phyloP scores from a whole-genome alignment of 148 eudicot genomes.

The Euryodendron excelsum region DNA sequence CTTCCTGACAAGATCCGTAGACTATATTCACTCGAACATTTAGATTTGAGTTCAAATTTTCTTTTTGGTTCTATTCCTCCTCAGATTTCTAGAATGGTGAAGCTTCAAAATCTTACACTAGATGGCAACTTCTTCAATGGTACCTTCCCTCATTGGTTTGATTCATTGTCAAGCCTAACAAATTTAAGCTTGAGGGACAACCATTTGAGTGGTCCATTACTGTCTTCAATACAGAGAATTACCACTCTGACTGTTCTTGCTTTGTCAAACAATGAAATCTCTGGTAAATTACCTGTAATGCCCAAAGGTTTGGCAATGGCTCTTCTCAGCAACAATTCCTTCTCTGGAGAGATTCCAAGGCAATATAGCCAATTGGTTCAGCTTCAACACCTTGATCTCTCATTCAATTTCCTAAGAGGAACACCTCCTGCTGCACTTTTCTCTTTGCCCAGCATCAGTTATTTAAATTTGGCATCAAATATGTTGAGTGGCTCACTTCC shows the following conservation, averaged over 20 bases:
- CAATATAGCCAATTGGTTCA: constrained; percentile 28
- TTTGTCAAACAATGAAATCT: constrained; percentile 49
- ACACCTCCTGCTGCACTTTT: constrained; percentile 40
- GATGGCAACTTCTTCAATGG: constrained; percentile 63
- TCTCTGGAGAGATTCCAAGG: constrained; percentile 43
- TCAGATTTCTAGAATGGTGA: constrained; percentile 43
- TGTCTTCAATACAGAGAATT: constrained; percentile 37
- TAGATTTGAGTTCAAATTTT: constrained; percentile 67
- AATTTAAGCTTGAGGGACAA: constrained; percentile 46
- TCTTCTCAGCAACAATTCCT: constrained; percentile 51
- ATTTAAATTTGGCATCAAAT: constrained; percentile 64
- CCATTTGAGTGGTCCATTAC: constrained; percentile 48
- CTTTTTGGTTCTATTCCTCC: constrained; percentile 65
- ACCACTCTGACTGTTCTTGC: constrained; percentile 38
- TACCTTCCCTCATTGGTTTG: constrained; percentile 48
- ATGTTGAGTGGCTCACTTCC: constrained; percentile 63
- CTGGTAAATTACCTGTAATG: constrained; percentile 50
- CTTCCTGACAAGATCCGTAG: constrained; percentile 59
- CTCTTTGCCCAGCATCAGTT: constrained; percentile 52
- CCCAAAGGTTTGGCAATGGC: constrained; percentile 46
- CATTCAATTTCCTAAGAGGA: constrained; percentile 50
- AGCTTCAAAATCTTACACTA: constrained; percentile 45
- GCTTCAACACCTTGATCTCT: constrained; percentile 63
- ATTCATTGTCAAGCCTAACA: constrained; percentile 43
- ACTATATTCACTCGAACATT: constrained; percentile 50